Percentiles rank a stretch among this genome's conserved stretches.
Evolutionary conservation across 73 alveolate species (phyloP).

Genomic region (Paramecium sexaurelia): DNA sequence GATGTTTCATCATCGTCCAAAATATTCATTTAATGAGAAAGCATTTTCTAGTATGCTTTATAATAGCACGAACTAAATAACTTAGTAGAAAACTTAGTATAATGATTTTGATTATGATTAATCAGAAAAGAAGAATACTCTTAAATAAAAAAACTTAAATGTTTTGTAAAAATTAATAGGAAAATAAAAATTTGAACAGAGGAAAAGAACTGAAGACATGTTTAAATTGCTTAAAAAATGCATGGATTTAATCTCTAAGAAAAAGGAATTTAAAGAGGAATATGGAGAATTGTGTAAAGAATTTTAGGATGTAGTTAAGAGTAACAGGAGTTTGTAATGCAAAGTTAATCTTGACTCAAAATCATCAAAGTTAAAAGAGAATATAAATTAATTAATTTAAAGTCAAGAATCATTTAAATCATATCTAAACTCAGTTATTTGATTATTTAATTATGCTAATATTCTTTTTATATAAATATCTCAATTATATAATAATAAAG

Average conservation of each 20-base stretch:
- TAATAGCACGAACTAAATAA: neutral
- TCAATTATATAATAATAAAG: neutral
- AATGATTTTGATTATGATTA: neutral
- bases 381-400: neutral
- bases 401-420: conserved; percentile 18
- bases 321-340: neutral
- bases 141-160: neutral
- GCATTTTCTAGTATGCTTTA: neutral
- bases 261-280: neutral
- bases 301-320: neutral
- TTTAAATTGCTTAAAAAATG: neutral
- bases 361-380: neutral
- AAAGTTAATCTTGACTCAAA: neutral
- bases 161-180: neutral
- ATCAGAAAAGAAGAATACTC: neutral
- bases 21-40: conserved; percentile 32
- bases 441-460: neutral
- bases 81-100: neutral
- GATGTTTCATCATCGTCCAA: conserved; percentile 12
- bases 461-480: neutral
- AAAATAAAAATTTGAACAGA: neutral
- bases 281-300: neutral
- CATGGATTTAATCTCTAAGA: neutral
- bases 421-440: neutral
- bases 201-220: neutral